These are phyloP conservation scores for Misopates orontium DNA, from an alignment of 257 asterid species.

Conservation along the genomic window DNA sequence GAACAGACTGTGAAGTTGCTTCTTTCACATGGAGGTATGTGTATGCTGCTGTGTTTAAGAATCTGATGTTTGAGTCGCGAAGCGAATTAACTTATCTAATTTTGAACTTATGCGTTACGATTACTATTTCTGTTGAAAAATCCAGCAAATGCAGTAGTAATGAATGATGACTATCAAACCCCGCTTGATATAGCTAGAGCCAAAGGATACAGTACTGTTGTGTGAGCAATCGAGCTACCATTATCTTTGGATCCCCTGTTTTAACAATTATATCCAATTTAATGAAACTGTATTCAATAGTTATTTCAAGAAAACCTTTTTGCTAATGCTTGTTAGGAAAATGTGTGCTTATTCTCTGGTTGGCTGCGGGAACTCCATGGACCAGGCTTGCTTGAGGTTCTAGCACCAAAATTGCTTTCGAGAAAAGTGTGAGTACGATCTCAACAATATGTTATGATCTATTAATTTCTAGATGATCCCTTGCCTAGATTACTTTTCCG, in stretches of 20 bases:
- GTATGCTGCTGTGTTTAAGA: background rate
- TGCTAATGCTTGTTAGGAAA: conserved; percentile 46
- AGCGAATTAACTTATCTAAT: too few relatives aligned
- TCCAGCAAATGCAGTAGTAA: conserved; percentile 84
- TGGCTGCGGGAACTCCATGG: conserved; percentile 83
- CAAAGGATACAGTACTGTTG: conserved; percentile 80
- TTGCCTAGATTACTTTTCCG: too few relatives aligned
- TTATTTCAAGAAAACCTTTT: background rate
- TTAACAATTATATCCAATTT: background rate
- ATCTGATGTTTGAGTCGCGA: too few relatives aligned
- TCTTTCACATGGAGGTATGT: conserved; percentile 81
- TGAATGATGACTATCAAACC: conserved; percentile 90
- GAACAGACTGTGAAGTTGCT: conserved; percentile 87
- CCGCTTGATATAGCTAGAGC: conserved; percentile 92
- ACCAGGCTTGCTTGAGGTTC: conserved; percentile 75
- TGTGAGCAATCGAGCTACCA: conserved; percentile 85
- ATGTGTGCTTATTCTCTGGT: conserved; percentile 88
- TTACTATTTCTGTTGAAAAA: conserved; percentile 23
- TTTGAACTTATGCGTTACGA: conserved; percentile 2
- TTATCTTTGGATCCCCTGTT: background rate
- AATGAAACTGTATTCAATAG: background rate
- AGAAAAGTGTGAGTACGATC: conserved; percentile 78
- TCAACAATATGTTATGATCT: background rate
- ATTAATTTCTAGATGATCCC: too few relatives aligned
- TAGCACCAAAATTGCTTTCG: conserved; percentile 83